Evolutionary conservation across 768 basidiomycete genomes (phyloP).

Genomic region (Mycena epipterygia): DNA sequence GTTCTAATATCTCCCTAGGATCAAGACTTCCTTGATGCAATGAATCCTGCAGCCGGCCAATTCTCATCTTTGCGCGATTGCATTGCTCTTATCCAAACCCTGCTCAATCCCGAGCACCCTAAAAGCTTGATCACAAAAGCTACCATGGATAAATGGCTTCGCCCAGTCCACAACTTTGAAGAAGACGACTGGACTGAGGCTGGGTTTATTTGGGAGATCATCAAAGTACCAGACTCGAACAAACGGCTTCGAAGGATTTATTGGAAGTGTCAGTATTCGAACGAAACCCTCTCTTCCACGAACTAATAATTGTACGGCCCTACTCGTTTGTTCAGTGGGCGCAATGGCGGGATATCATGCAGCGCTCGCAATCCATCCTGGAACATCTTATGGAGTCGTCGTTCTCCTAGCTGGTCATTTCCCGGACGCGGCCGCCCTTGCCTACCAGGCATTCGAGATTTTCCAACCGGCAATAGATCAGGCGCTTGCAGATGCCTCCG

Average conservation of each 20-base stretch:
- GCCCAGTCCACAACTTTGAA: slow-evolving; percentile 45
- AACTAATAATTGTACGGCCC: not conserved
- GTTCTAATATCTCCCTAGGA: slow-evolving; percentile 43
- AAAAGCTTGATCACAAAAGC: slow-evolving; percentile 38
- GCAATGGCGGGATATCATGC: slow-evolving; percentile 45
- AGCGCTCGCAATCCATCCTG: slow-evolving; percentile 43
- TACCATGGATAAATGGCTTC: slow-evolving; percentile 47
- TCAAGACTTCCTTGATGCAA: slow-evolving; percentile 52
- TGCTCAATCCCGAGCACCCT: slow-evolving; percentile 48
- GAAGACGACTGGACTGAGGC: slow-evolving; percentile 46
- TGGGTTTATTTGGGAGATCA: slow-evolving; percentile 48
- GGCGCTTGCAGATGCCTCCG: slow-evolving; percentile 35
- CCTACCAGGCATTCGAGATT: slow-evolving; percentile 40
- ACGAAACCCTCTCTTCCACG: not conserved
- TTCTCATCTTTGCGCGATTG: slow-evolving; percentile 55
- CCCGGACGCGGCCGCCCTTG: slow-evolving; percentile 36
- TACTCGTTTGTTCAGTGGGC: slow-evolving; percentile 36
- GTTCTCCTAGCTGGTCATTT: slow-evolving; percentile 45
- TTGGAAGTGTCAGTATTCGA: slow-evolving; percentile 40
- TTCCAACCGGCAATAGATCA: slow-evolving; percentile 44
- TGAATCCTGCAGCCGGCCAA: slow-evolving; percentile 58
- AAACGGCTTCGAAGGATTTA: slow-evolving; percentile 43
- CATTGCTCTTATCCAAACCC: slow-evolving; percentile 46
- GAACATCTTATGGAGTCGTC: slow-evolving; percentile 43
- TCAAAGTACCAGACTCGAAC: slow-evolving; percentile 41